Evolutionary conservation across 345 rosid genomes (phyloP).

Genomic region (Camelina sativa): DNA sequence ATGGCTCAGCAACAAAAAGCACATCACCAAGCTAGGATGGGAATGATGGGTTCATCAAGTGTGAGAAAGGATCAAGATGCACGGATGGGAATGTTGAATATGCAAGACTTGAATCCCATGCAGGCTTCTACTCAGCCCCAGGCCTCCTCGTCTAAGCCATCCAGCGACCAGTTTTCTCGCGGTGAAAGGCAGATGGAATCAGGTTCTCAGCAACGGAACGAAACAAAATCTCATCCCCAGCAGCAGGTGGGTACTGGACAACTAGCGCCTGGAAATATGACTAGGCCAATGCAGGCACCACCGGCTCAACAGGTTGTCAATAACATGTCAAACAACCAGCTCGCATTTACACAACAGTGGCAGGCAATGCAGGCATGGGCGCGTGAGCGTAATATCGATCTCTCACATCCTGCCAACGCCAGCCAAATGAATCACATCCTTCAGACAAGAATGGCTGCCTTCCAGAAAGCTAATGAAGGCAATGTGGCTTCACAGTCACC

Average conservation of each 20-base stretch:
- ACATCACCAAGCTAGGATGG: constrained; percentile 83
- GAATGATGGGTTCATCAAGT: constrained; percentile 55
- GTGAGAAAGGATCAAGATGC: constrained; percentile 71
- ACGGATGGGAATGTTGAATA: constrained; percentile 66
- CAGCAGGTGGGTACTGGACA: constrained; percentile 62
- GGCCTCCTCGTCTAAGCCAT: constrained; percentile 79
- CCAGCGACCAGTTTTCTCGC: constrained; percentile 66
- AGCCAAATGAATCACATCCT: constrained; percentile 82
- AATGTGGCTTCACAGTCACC: constrained; percentile 57
- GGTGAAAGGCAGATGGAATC: constrained; percentile 73
- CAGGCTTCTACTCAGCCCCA: constrained; percentile 77
- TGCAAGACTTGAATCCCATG: constrained; percentile 81
- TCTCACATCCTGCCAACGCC: constrained; percentile 90
- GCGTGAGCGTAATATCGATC: constrained; percentile 81
- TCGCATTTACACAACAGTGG: constrained; percentile 77
- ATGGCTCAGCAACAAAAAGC: constrained; percentile 75
- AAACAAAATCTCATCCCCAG: constrained; percentile 58
- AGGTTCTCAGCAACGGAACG: constrained; percentile 69
- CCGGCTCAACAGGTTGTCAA: constrained; percentile 63
- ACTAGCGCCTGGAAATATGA: constrained; percentile 56
- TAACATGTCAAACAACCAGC: constrained; percentile 68
- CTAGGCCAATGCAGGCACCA: constrained; percentile 74
- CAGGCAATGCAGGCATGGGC: constrained; percentile 91
- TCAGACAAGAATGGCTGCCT: constrained; percentile 84
- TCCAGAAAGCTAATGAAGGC: constrained; percentile 74